Conservation (phyloP, 2,329 filamentous ascomycete species). For the Alternaria longipes region DNA sequence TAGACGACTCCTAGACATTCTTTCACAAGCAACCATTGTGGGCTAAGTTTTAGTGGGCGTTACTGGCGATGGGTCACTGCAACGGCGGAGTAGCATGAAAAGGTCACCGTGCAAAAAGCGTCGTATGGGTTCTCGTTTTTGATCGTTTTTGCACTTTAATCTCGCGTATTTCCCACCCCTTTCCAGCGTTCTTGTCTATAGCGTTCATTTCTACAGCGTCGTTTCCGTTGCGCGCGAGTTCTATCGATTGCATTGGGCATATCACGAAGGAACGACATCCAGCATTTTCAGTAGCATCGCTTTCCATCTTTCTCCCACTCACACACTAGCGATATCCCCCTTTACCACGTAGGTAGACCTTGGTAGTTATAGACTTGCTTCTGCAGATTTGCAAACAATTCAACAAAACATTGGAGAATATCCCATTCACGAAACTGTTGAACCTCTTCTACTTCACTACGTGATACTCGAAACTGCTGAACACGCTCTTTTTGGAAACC, state of each 20-base stretch:
- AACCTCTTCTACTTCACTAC: background rate
- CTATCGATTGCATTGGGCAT: conserved; percentile 2
- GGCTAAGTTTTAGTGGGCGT: background rate
- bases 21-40: conserved; percentile 1
- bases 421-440: background rate
- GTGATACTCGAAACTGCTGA: background rate
- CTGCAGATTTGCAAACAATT: background rate
- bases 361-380: conserved; percentile 8
- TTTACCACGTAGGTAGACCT: conserved; percentile 3
- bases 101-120: background rate
- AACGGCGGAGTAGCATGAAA: background rate
- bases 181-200: conserved; percentile 18
- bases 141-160: background rate
- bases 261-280: conserved; percentile 34
- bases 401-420: background rate
- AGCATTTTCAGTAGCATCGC: conserved; percentile 19
- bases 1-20: background rate
- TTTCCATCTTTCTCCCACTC: conserved; percentile 7
- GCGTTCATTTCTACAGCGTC: background rate
- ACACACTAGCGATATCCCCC: conserved; percentile 4
- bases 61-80: background rate
- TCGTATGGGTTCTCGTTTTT: conserved; percentile 2
- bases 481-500: background rate
- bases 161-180: background rate
- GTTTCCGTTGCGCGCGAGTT: background rate